phyloP scores from a whole-genome alignment of 371 early-diverging fungal species.

The Syncephalastrum contaminatum region DNA sequence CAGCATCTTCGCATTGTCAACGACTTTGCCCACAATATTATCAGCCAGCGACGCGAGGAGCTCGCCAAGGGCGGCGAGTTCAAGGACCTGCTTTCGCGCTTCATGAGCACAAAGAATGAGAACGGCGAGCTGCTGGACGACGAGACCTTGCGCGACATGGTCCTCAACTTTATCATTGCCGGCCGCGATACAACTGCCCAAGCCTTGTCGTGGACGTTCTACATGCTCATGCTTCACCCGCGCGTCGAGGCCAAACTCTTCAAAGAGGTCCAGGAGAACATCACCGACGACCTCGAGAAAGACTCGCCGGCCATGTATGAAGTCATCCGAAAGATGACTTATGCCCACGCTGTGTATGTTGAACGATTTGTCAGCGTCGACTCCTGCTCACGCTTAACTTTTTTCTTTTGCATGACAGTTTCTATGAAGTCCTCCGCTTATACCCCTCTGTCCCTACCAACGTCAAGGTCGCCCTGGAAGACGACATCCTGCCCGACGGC shows the following conservation, averaged over 20 bases:
- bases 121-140: slow-evolving; percentile 36
- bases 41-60: slow-evolving; percentile 25
- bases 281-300: slow-evolving; percentile 20
- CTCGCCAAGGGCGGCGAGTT: slow-evolving; percentile 15
- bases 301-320: slow-evolving; percentile 42
- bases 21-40: slow-evolving; percentile 28
- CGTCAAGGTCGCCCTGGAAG: slow-evolving; percentile 48
- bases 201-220: slow-evolving; percentile 65
- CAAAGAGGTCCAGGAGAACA: slow-evolving; percentile 36
- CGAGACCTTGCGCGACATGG: slow-evolving; percentile 43
- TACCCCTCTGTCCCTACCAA: not conserved
- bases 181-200: slow-evolving; percentile 74
- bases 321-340: slow-evolving; percentile 32
- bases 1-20: slow-evolving; percentile 30
- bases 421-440: not conserved
- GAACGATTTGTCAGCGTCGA: not conserved
- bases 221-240: slow-evolving; percentile 42
- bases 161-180: slow-evolving; percentile 51
- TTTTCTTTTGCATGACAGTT: not conserved
- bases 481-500: slow-evolving; percentile 60
- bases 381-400: not conserved
- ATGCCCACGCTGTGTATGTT: slow-evolving; percentile 17
- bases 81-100: slow-evolving; percentile 45
- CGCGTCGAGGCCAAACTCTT: slow-evolving; percentile 35
- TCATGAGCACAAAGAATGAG: slow-evolving; percentile 46